Base-by-base conservation (phyloP, 169 alveolate species). In the Miamiensis avidus region DNA sequence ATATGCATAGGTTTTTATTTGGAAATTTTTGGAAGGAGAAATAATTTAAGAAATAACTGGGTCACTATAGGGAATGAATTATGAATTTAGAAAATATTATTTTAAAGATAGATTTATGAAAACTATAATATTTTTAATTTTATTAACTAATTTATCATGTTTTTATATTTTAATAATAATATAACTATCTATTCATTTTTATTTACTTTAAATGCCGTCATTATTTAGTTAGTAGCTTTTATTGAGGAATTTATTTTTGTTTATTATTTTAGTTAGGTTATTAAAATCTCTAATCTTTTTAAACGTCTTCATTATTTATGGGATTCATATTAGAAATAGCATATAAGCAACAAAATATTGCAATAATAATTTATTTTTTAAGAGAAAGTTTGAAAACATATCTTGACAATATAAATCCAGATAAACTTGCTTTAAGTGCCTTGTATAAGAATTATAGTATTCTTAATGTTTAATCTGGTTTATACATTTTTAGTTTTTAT, bases 21-120 rank as follows among this genome's bases (percentile, higher is more conserved):
- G 31, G 95, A 93, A 83, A 91, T 93, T 33, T 91, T 93, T 86
- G 96, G 95, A 25, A 76, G 96, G 69, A 91, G 96, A 76, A 93
- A 93, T 76, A 93, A 93, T 76, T 77, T 93, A 27, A 88, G 89
- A 26, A 77, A 89, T 75, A 91, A 91, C 31, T 91, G 96, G 96
- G 92, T 91, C 30, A 90, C 94, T 28, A 89, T 91, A 0, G 96
- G 95, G 74, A 93, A 93, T 87, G 96, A 93, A 81, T 65, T 93
- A 29, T 93, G 93, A 93, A 32, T 1, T 28, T 78, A 34, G 29
- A 27, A 26, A 29, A 79, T 25, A 79, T 49, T 79, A 32, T 29
- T 25, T 29, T 27, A 28, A 26, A 65, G 4, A 79, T 64, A 78
- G 28, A 20, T 74, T n/a, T n/a, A n/a, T n/a, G n/a, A n/a, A n/a